A percentile compares a stretch with the other conserved stretches of the same genome.
Conservation (phyloP, 2,329 filamentous ascomycete genomes). For the Incumbomyces lentus region DNA sequence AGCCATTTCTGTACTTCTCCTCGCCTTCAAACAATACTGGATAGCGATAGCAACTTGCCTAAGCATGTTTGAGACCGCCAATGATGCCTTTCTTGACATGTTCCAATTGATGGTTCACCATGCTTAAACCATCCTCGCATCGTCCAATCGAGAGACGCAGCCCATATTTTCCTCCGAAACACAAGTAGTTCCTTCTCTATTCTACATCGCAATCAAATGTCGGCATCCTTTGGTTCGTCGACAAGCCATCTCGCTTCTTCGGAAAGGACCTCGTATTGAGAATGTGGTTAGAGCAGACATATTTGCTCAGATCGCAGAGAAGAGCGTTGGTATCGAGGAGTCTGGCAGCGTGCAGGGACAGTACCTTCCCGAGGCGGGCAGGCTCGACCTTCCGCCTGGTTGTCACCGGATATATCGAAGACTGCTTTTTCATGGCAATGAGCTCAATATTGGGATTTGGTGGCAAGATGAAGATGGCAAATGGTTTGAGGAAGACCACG, state of each 20-base stretch:
- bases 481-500: no score
- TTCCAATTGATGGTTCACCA: slow-evolving; percentile 4
- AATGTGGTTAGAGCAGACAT: background rate
- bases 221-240: background rate
- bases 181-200: background rate
- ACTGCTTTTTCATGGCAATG: no score
- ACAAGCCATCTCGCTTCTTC: background rate
- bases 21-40: no score
- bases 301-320: background rate
- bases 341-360: background rate
- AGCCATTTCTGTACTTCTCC: background rate
- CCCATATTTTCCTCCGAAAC: background rate
- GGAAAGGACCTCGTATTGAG: slow-evolving; percentile 1
- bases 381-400: no score
- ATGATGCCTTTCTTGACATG: background rate
- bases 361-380: background rate
- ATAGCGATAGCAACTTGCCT: no score
- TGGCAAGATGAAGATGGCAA: no score
- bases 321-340: slow-evolving; percentile 1
- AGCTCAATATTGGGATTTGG: no score
- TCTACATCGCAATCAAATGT: slow-evolving; percentile 1
- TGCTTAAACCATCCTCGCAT: background rate
- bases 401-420: no score
- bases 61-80: background rate
- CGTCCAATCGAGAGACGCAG: background rate